Evolutionary conservation across 2,329 filamentous ascomycete species (phyloP).

Genomic region (Colletotrichum sidae): DNA sequence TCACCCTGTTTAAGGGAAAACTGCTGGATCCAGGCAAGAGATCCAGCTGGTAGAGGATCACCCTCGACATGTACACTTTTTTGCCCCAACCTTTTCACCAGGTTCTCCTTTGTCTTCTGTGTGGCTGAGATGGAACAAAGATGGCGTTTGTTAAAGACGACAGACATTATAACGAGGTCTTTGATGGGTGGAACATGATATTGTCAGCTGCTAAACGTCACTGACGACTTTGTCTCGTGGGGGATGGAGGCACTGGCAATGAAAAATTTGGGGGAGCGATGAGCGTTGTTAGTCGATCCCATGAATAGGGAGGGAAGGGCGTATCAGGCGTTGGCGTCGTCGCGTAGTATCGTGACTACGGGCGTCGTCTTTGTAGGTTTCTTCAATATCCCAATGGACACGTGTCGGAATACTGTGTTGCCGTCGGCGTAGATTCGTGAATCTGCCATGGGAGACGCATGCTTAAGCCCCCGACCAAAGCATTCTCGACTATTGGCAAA

Average conservation of each 20-base stretch:
- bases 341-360: conserved; percentile 28
- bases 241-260: conserved; percentile 32
- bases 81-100: not conserved
- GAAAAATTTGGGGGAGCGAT: conserved; percentile 33
- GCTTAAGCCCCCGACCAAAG: too few species aligned
- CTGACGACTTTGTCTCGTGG: conserved; percentile 16
- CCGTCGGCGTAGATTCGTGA: not conserved
- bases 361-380: conserved; percentile 32
- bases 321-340: conserved; percentile 34
- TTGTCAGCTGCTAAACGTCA: conserved; percentile 21
- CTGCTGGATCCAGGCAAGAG: not conserved
- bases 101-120: conserved; percentile 1
- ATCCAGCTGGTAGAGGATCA: not conserved
- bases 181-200: conserved; percentile 31
- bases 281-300: conserved; percentile 32
- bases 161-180: conserved; percentile 23
- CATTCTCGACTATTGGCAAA: too few species aligned
- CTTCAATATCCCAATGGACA: conserved; percentile 33
- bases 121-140: conserved; percentile 33
- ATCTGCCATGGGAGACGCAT: not conserved
- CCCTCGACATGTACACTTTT: conserved; percentile 20
- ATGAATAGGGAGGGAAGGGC: conserved; percentile 8
- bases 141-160: conserved; percentile 34
- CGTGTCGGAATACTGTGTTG: conserved; percentile 17
- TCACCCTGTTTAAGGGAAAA: not conserved